Base-by-base conservation (phyloP, 768 basidiomycete genomes). In the Kwoniella pini region DNA sequence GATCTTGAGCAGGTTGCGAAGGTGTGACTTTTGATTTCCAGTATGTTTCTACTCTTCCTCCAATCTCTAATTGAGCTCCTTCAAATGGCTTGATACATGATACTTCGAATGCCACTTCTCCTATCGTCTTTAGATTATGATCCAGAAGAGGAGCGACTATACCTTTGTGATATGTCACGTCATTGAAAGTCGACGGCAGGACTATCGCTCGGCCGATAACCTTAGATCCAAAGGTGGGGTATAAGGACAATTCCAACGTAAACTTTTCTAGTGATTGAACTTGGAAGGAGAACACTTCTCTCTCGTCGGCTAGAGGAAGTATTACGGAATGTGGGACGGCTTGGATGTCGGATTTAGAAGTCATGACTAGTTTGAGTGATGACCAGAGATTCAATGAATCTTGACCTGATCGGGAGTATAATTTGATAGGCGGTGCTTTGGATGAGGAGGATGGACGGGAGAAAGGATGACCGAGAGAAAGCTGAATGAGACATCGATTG, bases 181-280 rank as follows among this genome's bases (percentile, higher is more conserved):
- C 81, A 27, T 79, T 71, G 70, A 96, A 89, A 49, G 88, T 80
- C 0, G 85, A 85, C 2, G 93, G 87, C 24, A 92, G 82, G 12
- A 90, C 89, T 44, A 94, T 85, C 15, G 92, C 94, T 65, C 92
- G 86, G 12, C 95, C 96, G 62, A 99, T 90, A 17, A 93, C 91
- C 79, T 91, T 95, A 15, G 91, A 93, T 15, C 96, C 96, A 80
- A 98, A 98, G 68, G 90, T 95, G 12, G 96, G 96, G 80, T 94
- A 97, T 28, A 98, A 82, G 21, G 95, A 96, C 75, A 98, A 91
- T 76, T 96, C 90, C 70, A 99, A 80, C 1, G 86, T 85, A 54
- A 98, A 83, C 30, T 83, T 82, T 48, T 86, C 84, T 30, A 94
- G 79, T 28, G 84, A 84, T 38, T 88, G 83, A 54, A 90, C 85